These are phyloP conservation scores for Marchantia paleacea DNA, from an alignment of 225 moss, liverwort and hornwort species.

Conservation along the genomic window DNA sequence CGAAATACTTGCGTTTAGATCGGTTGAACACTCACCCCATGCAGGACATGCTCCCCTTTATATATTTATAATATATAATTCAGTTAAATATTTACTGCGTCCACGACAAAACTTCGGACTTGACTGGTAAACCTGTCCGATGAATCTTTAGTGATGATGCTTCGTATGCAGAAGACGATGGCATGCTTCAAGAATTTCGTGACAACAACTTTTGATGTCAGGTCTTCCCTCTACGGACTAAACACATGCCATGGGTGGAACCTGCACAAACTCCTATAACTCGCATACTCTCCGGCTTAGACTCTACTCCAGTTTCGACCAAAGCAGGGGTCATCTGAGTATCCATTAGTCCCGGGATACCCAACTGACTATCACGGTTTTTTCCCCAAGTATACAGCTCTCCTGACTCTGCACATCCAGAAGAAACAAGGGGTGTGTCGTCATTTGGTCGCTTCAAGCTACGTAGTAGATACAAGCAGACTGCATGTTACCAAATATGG, in stretches of 20 bases:
- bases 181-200: not conserved
- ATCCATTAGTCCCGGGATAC: constrained; percentile 70
- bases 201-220: not conserved
- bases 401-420: constrained; percentile 52
- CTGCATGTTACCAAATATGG: not conserved
- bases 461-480: not conserved
- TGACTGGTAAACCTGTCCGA: too few species aligned
- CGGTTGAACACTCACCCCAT: too few species aligned
- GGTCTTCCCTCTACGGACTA: constrained; percentile 31
- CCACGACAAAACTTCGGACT: too few species aligned
- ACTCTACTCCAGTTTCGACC: constrained; percentile 44
- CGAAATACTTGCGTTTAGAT: too few species aligned
- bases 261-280: constrained; percentile 66
- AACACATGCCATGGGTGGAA: constrained; percentile 77
- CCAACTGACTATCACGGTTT: constrained; percentile 88
- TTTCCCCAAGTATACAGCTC: constrained; percentile 86
- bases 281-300: constrained; percentile 19
- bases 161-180: not conserved
- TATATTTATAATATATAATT: too few species aligned
- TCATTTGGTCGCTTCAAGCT: not conserved
- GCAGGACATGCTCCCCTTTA: too few species aligned
- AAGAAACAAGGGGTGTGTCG: not conserved
- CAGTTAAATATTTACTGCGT: too few species aligned
- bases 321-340: constrained; percentile 59
- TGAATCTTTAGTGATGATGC: too few species aligned